A percentile compares a stretch with the other conserved stretches of the same genome.
Conservation (phyloP, 1,284 basidiomycete species). For the Puccinia coronata region DNA sequence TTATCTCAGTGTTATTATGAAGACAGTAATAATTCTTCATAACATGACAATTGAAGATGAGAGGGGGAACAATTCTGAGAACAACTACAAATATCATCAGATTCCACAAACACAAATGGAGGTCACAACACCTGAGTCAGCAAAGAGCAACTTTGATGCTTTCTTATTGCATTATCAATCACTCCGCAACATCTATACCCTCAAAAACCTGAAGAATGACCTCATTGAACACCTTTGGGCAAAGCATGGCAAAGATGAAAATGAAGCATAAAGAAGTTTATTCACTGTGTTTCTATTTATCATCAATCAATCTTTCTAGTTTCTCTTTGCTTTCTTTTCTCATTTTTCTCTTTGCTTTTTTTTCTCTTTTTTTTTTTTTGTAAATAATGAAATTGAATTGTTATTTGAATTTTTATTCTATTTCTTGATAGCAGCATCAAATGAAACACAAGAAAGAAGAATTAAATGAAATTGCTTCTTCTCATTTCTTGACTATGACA, state of each 20-base stretch:
- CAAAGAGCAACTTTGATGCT: neutral
- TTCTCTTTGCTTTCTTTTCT: too few species aligned
- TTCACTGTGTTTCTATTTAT: neutral
- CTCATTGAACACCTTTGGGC: neutral
- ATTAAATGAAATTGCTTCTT: too few species aligned
- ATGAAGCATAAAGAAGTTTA: neutral
- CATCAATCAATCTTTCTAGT: too few species aligned
- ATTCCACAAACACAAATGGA: neutral
- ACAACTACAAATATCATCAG: neutral
- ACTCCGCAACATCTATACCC: neutral
- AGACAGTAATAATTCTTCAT: slow-evolving; percentile 16
- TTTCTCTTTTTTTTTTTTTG: too few species aligned
- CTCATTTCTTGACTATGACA: too few species aligned
- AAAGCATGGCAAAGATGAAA: neutral
- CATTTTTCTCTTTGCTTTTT: too few species aligned
- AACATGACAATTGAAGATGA: slow-evolving; percentile 31
- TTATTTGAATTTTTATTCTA: too few species aligned
- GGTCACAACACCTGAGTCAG: neutral
- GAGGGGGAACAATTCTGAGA: neutral
- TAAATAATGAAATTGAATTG: too few species aligned
- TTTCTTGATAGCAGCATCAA: too few species aligned
- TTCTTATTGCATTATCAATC: neutral
- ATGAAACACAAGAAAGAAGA: too few species aligned
- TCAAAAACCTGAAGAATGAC: neutral
- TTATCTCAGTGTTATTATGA: neutral